These are phyloP conservation scores for Cladosporium oxysporum DNA, from an alignment of 2,329 filamentous ascomycete genomes.

Conservation along the genomic window DNA sequence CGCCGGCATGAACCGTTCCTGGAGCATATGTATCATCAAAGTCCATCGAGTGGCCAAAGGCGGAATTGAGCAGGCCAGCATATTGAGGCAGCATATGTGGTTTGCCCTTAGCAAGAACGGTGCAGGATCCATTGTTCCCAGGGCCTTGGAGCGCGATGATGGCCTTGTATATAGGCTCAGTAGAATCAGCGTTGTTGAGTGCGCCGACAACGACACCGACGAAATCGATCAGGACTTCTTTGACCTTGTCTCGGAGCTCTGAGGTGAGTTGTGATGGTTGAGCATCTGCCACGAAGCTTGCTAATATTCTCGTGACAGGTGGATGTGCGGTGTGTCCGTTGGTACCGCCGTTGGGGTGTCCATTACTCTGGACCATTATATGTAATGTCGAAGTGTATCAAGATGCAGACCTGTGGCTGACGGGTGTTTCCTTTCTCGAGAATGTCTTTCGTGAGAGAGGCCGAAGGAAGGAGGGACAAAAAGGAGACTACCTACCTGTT, in stretches of 20 bases:
- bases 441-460: neutral
- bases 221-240: constrained; percentile 37
- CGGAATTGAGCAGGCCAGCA: constrained; percentile 46
- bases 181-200: constrained; percentile 31
- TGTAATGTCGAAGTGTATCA: neutral
- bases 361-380: constrained; percentile 9
- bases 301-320: constrained; percentile 30
- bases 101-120: constrained; percentile 40
- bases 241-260: constrained; percentile 29
- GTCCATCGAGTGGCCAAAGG: constrained; percentile 47
- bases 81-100: constrained; percentile 41
- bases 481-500: neutral
- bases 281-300: constrained; percentile 31
- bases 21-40: constrained; percentile 50
- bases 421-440: neutral
- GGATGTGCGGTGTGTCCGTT: constrained; percentile 16
- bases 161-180: constrained; percentile 31
- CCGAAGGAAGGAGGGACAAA: neutral
- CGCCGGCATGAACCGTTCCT: constrained; percentile 46
- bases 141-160: constrained; percentile 31
- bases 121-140: constrained; percentile 30
- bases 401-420: neutral
- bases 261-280: constrained; percentile 25
- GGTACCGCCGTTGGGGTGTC: neutral
- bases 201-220: constrained; percentile 34